Percentiles rank a stretch among this genome's conserved stretches.
Evolutionary conservation across 164 flowering plant genomes (phyloP).

Genomic region (Tinospora cordifolia): DNA sequence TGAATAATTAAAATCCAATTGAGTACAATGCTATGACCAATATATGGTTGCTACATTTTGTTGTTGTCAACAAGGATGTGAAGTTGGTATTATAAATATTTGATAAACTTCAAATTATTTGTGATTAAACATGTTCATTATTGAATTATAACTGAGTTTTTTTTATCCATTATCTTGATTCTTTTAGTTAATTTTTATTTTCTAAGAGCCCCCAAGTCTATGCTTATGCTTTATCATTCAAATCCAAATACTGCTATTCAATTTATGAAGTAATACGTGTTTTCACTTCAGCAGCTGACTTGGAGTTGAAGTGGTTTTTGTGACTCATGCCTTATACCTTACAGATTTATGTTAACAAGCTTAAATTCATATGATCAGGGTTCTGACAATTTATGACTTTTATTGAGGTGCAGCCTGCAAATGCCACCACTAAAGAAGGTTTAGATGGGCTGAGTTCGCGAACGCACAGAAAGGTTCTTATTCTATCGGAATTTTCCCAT

Average conservation of each 20-base stretch:
- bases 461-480: constrained; percentile 71
- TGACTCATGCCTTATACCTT: neutral
- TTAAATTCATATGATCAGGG: neutral
- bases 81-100: too few relatives aligned
- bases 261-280: too few relatives aligned
- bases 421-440: constrained; percentile 28
- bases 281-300: too few relatives aligned
- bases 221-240: neutral
- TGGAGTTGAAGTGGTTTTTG: neutral
- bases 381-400: constrained; percentile 3
- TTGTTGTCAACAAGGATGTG: too few relatives aligned
- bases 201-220: neutral
- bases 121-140: neutral
- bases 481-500: neutral
- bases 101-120: neutral
- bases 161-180: neutral
- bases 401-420: constrained; percentile 40
- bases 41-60: too few relatives aligned
- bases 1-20: neutral
- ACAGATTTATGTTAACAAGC: neutral
- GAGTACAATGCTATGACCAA: too few relatives aligned
- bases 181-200: neutral
- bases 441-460: constrained; percentile 40
- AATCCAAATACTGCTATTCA: too few relatives aligned
- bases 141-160: neutral